phyloP scores from a whole-genome alignment of 768 basidiomycete genomes.

The Tylopilus rubrobrunneus region DNA sequence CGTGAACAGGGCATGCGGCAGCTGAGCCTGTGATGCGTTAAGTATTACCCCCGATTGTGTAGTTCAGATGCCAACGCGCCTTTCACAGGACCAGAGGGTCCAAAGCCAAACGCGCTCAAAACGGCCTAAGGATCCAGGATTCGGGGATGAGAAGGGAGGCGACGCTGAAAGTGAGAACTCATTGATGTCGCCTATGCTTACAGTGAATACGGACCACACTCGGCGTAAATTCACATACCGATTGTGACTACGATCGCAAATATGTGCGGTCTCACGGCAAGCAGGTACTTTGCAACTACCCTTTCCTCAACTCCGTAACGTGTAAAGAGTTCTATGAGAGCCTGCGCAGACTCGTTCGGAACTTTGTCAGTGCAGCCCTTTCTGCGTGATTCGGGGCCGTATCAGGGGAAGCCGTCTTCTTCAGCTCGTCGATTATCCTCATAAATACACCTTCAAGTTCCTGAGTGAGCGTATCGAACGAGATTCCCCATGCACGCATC shows the following conservation, averaged over 20 bases:
- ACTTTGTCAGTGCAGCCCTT: conserved; percentile 4
- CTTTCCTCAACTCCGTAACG: conserved; percentile 7
- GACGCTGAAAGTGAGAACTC: conserved; percentile 7
- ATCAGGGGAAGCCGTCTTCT: background rate
- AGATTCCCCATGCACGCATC: conserved; percentile 3
- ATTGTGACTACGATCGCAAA: conserved; percentile 5
- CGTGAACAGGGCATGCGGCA: conserved; percentile 51
- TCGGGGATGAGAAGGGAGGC: conserved; percentile 10
- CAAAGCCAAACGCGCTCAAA: conserved; percentile 12
- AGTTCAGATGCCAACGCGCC: background rate
- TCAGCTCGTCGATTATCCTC: background rate
- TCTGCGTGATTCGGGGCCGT: conserved; percentile 3
- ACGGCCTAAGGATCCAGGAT: conserved; percentile 12
- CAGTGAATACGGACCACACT: background rate
- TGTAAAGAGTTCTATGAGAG: background rate
- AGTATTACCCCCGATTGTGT: too few species aligned
- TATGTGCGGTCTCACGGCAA: conserved; percentile 4
- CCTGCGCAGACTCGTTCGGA: background rate
- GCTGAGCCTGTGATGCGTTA: conserved; percentile 6
- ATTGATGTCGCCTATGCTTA: conserved; percentile 13
- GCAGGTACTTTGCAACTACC: conserved; percentile 1
- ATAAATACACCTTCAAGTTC: conserved; percentile 16
- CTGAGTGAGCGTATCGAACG: conserved; percentile 2
- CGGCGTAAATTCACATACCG: background rate
- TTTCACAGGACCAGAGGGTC: conserved; percentile 10